Evolutionary conservation across 768 basidiomycete genomes (phyloP).

Genomic region (Tulasnella sp.): DNA sequence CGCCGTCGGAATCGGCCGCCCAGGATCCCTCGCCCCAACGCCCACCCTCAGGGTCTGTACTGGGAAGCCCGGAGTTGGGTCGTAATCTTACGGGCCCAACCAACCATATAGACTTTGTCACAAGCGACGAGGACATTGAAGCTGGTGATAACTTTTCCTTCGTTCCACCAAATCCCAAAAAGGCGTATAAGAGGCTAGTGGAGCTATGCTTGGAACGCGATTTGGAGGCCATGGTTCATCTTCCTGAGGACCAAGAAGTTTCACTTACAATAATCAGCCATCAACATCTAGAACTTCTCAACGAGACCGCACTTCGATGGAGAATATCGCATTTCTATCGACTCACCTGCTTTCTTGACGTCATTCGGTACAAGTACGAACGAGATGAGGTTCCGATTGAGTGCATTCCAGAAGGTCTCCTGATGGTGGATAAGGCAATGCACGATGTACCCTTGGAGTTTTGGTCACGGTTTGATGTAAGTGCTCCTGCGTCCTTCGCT

Average conservation of each 20-base stretch:
- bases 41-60: neutral
- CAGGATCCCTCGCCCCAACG: constrained; percentile 45
- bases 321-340: constrained; percentile 77
- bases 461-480: constrained; percentile 81
- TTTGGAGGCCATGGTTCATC: constrained; percentile 79
- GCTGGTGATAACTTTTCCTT: constrained; percentile 81
- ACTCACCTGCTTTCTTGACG: constrained; percentile 73
- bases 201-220: constrained; percentile 80
- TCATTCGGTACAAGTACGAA: constrained; percentile 84
- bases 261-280: constrained; percentile 84
- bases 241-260: constrained; percentile 74
- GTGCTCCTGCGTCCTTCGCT: constrained; percentile 38
- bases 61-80: neutral
- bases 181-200: constrained; percentile 79
- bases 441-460: constrained; percentile 65
- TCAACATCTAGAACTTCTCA: constrained; percentile 74
- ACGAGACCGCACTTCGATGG: constrained; percentile 88
- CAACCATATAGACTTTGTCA: neutral
- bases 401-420: constrained; percentile 87
- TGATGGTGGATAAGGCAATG: constrained; percentile 64
- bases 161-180: constrained; percentile 83
- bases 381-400: constrained; percentile 88
- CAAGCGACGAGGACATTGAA: constrained; percentile 43
- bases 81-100: constrained; percentile 21
- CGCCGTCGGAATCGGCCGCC: constrained; percentile 50